Conservation (phyloP, 495 filamentous ascomycete genomes). For the Neurospora sp. region DNA sequence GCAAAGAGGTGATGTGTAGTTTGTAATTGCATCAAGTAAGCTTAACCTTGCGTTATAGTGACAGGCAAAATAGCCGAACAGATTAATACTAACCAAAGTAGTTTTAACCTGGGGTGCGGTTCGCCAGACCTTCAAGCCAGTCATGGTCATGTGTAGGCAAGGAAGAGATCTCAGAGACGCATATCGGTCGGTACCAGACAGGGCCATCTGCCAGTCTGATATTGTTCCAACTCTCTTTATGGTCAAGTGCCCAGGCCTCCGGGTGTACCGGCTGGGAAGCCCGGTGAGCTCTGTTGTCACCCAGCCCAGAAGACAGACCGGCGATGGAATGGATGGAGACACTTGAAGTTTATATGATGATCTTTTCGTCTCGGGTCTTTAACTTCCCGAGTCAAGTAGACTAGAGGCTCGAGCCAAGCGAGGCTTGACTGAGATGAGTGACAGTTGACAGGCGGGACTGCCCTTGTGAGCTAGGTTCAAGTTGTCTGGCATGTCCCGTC, state of each 20-base stretch:
- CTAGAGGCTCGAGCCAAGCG: neutral
- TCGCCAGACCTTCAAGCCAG: neutral
- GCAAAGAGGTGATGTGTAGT: neutral
- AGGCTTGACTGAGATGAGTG: neutral
- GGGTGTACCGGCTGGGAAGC: neutral
- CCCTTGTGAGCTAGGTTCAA: neutral
- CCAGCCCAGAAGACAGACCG: neutral
- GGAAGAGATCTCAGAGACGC: neutral
- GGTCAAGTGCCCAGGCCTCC: neutral
- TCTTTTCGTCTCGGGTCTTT: neutral
- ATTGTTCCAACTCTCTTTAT: neutral
- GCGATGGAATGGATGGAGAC: neutral
- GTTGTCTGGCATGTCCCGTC: neutral
- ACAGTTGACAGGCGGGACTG: neutral
- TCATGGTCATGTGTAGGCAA: neutral
- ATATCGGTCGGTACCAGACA: neutral
- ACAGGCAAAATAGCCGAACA: neutral
- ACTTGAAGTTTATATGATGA: neutral
- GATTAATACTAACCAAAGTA: neutral
- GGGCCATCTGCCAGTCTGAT: neutral
- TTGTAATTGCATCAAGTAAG: neutral
- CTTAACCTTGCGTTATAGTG: neutral
- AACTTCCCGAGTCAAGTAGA: neutral
- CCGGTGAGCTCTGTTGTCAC: neutral
- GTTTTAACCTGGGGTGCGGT: neutral